phyloP scores from a whole-genome alignment of 768 basidiomycete genomes.

The Dioszegia aurantiaca region DNA sequence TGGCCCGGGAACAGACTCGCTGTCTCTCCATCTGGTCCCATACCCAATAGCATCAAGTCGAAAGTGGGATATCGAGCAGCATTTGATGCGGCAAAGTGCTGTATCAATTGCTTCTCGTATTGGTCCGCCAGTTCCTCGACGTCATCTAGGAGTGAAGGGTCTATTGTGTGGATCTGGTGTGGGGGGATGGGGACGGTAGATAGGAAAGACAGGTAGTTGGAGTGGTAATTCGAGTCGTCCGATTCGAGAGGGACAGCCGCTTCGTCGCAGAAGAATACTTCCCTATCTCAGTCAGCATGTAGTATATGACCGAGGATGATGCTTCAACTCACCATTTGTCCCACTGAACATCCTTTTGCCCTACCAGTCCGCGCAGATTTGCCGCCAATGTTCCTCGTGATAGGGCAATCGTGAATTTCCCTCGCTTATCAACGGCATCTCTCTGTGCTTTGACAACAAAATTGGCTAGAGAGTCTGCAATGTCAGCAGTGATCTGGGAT shows the following conservation, averaged over 20 bases:
- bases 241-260: conserved; percentile 89
- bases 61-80: conserved; percentile 95
- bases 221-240: conserved; percentile 84
- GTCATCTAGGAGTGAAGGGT: conserved; percentile 60
- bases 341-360: conserved; percentile 72
- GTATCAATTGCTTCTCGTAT: conserved; percentile 66
- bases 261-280: conserved; percentile 96
- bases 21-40: conserved; percentile 96
- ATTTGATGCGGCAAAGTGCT: conserved; percentile 86
- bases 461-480: conserved; percentile 62
- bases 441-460: conserved; percentile 86
- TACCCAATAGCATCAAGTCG: conserved; percentile 92
- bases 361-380: conserved; percentile 70
- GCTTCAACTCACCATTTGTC: conserved; percentile 74
- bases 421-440: conserved; percentile 84
- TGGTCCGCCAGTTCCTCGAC: conserved; percentile 56
- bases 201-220: conserved; percentile 72
- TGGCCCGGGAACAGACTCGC: conserved; percentile 96
- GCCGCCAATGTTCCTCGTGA: conserved; percentile 86
- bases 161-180: conserved; percentile 78
- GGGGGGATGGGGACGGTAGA: conserved; percentile 75
- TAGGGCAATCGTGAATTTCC: conserved; percentile 85
- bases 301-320: not conserved
- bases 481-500: too few species aligned
- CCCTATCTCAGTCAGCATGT: conserved; percentile 60